These are phyloP conservation scores for Corinectria fuckeliana DNA, from an alignment of 2,329 filamentous ascomycete species.

Conservation along the genomic window DNA sequence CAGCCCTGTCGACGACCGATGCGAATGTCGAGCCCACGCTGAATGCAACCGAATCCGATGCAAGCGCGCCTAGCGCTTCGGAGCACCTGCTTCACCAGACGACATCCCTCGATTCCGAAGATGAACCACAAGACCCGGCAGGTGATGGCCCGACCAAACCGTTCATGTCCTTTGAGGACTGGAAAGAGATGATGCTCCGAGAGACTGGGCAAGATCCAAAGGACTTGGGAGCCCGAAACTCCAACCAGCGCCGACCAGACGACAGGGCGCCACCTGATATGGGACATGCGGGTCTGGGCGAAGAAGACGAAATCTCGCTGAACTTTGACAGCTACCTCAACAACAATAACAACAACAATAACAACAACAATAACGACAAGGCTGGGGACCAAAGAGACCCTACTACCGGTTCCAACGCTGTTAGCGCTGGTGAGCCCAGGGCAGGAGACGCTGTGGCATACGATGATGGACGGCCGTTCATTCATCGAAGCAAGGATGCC, in stretches of 20 bases:
- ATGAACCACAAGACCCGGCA: constrained; percentile 19
- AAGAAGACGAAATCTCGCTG: constrained; percentile 81
- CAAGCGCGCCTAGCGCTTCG: constrained; percentile 11
- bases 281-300: constrained; percentile 79
- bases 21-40: background rate
- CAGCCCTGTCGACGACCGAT: constrained; percentile 30
- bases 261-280: constrained; percentile 63
- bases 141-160: constrained; percentile 46
- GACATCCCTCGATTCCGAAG: constrained; percentile 5
- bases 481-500: constrained; percentile 83
- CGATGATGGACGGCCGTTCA: constrained; percentile 57
- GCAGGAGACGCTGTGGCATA: constrained; percentile 51
- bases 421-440: constrained; percentile 26
- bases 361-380: constrained; percentile 27
- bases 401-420: background rate
- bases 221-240: constrained; percentile 69
- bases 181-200: constrained; percentile 92
- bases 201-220: constrained; percentile 78
- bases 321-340: constrained; percentile 54
- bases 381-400: constrained; percentile 22
- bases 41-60: constrained; percentile 5
- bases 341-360: too few relatives aligned
- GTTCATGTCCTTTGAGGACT: constrained; percentile 97
- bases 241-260: constrained; percentile 56
- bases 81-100: constrained; percentile 7